Evolutionary conservation across 352 stramenopile genomes (phyloP), one percentile per base, ranked within the genome.

Genomic region (Pythium aphanidermatum): DNA sequence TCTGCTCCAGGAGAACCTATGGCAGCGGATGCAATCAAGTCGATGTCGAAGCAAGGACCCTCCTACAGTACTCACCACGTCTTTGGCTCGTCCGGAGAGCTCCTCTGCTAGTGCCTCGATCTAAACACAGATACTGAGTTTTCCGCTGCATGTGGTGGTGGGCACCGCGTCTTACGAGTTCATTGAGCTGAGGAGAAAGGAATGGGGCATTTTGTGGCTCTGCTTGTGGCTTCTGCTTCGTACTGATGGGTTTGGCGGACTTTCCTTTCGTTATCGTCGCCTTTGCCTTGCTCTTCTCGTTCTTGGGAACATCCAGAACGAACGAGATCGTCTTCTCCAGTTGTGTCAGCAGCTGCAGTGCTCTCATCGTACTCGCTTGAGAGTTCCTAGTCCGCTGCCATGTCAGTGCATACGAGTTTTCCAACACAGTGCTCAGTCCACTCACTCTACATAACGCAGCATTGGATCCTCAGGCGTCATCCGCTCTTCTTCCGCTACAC

Each of bases 21-120:
- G n/a, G n/a, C n/a, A n/a, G n/a, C n/a, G n/a, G n/a, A n/a, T n/a
- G n/a, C n/a, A n/a, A n/a, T n/a, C n/a, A n/a, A n/a, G n/a, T n/a
- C n/a, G n/a, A n/a, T n/a, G n/a, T n/a, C n/a, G n/a, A n/a, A n/a
- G n/a, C n/a, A n/a, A n/a, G n/a, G n/a, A n/a, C n/a, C n/a, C n/a
- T n/a, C n/a, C n/a, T n/a, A n/a, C n/a, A n/a, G n/a, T n/a, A 49
- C 39, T 7, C 27, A 68, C 60, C 27, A 68, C 16, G 32, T 58
- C 49, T 26, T 51, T 12, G 8, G 55, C 47, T 2, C 60, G 43
- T n/a, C 54, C 60, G 13, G 39, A 25, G 1, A 68, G 36, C 19
- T 68, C 55, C 6, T 47, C 27, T 1, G 50, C 37, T 5, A 68
- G 46, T 4, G 39, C 31, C 1, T 55, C 40, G 20, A 60, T 68